Percentiles rank a stretch among this genome's conserved stretches.
Conservation (phyloP, 495 filamentous ascomycete genomes). For the Podospora conica region DNA sequence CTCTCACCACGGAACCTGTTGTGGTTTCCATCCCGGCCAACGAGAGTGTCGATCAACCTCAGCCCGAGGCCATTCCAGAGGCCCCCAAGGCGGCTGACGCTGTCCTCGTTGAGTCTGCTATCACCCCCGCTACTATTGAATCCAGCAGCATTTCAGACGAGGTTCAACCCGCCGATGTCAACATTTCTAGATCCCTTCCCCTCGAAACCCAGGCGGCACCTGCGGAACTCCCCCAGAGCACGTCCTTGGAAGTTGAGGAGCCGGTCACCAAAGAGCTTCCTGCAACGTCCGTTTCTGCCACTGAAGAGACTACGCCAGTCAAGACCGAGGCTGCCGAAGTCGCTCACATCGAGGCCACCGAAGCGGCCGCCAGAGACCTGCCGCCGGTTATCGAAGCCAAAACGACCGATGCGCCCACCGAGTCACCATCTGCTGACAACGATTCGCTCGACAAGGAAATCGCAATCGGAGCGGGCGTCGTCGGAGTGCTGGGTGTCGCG, state of each 20-base stretch:
- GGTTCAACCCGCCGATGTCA: background rate
- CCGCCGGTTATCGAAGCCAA: background rate
- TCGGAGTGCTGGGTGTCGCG: slow-evolving; percentile 16
- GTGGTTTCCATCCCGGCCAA: background rate
- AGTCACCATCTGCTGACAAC: background rate
- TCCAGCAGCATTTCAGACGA: background rate
- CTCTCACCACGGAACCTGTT: background rate
- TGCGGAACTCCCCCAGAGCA: background rate
- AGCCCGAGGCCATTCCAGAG: background rate
- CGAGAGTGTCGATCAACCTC: background rate
- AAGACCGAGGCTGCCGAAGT: background rate
- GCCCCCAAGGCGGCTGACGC: background rate
- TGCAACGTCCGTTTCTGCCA: background rate
- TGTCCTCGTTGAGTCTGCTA: background rate
- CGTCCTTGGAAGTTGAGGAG: background rate
- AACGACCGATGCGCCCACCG: background rate
- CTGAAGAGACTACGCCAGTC: background rate
- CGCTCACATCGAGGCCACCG: background rate
- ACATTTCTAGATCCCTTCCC: background rate
- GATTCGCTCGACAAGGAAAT: slow-evolving; percentile 16
- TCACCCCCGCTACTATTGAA: background rate
- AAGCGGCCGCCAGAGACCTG: background rate
- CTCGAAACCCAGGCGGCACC: background rate
- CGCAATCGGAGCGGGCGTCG: slow-evolving; percentile 24
- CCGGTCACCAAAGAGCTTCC: background rate